phyloP scores from a whole-genome alignment of 805 yeast genomes.

The Saccharomyces eubayanus region DNA sequence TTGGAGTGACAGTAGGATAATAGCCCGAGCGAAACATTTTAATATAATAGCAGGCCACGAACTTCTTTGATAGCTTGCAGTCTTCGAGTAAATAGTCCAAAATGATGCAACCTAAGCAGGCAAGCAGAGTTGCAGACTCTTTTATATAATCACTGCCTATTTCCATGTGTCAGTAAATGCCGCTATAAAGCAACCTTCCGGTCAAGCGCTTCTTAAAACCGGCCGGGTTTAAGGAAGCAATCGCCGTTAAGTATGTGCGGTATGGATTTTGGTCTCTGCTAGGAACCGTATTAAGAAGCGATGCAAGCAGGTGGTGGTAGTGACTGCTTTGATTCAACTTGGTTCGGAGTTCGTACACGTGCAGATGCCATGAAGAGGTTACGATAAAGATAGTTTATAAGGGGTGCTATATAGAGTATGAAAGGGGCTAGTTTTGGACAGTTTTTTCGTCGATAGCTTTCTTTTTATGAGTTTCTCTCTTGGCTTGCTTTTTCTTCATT shows the following conservation, averaged over 20 bases:
- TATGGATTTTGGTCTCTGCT: background rate
- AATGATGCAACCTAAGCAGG: background rate
- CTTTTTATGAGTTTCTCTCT: conserved; percentile 3
- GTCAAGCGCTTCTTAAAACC: background rate
- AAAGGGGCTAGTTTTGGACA: background rate
- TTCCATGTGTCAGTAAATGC: background rate
- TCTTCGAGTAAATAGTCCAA: background rate
- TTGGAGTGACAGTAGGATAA: conserved; percentile 17
- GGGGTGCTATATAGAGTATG: background rate
- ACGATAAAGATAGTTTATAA: background rate
- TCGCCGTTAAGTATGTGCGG: background rate
- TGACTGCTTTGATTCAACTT: background rate
- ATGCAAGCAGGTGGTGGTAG: background rate
- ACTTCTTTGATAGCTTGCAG: background rate
- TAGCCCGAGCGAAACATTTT: background rate
- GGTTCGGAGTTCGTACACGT: background rate
- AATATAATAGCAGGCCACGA: background rate
- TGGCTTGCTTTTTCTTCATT: conserved; percentile 23
- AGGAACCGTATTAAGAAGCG: background rate
- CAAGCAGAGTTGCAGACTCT: background rate
- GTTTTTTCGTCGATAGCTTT: conserved; percentile 1
- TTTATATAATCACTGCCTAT: background rate
- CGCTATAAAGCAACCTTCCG: background rate
- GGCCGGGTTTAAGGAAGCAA: background rate
- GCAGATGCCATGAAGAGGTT: background rate